Percentiles rank a stretch among this genome's conserved stretches.
phyloP scores from a whole-genome alignment of 164 flowering plant genomes.

The Santalum album region DNA sequence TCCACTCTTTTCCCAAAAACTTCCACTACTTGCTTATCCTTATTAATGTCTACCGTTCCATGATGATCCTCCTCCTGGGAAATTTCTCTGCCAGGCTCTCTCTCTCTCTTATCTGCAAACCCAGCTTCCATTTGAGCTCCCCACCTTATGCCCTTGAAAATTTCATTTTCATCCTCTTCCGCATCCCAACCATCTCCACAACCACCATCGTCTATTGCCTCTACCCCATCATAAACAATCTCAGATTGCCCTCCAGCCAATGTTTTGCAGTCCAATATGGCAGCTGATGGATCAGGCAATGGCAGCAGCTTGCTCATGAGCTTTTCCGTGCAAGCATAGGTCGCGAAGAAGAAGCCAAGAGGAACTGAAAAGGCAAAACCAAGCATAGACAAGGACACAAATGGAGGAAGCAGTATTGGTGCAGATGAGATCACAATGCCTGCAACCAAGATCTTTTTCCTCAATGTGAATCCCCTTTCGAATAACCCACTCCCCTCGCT shows the following conservation, averaged over 20 bases:
- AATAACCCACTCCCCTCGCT: constrained; percentile 29
- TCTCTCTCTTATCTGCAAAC: neutral
- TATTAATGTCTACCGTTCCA: no score
- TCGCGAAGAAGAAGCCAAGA: constrained; percentile 43
- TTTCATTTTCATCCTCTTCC: constrained; percentile 11
- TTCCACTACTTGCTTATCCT: neutral
- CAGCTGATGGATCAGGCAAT: constrained; percentile 11
- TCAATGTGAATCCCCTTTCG: constrained; percentile 33
- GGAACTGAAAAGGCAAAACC: constrained; percentile 60
- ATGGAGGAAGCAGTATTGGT: constrained; percentile 66
- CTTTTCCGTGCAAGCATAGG: constrained; percentile 61
- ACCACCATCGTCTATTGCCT: neutral
- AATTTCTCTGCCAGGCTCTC: constrained; percentile 1
- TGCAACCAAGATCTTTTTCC: constrained; percentile 51
- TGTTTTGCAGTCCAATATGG: constrained; percentile 1
- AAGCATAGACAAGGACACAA: constrained; percentile 40
- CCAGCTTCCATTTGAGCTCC: constrained; percentile 10
- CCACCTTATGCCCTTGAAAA: constrained; percentile 3
- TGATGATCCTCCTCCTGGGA: neutral
- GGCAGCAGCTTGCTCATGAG: constrained; percentile 58
- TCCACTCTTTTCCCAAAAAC: constrained; percentile 6
- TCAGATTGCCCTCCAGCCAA: neutral
- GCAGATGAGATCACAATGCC: constrained; percentile 58
- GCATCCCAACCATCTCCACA: constrained; percentile 4
- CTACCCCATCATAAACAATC: constrained; percentile 6